Evolutionary conservation across 768 basidiomycete species (phyloP).

Genomic region (Phylloporus arenicola): DNA sequence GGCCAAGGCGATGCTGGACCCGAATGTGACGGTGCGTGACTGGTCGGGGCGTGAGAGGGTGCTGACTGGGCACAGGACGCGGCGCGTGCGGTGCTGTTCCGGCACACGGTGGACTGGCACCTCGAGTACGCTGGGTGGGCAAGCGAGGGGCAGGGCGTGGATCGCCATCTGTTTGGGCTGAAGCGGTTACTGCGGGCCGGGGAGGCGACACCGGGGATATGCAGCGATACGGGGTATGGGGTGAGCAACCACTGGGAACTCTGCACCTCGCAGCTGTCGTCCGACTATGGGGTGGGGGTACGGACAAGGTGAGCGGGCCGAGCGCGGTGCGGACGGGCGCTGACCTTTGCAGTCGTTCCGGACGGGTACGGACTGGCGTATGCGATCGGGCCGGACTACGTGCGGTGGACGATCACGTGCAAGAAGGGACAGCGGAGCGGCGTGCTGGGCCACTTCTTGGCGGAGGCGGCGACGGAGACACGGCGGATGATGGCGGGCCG

Average conservation of each 20-base stretch:
- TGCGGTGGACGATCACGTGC: conserved; percentile 91
- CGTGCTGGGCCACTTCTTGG: conserved; percentile 63
- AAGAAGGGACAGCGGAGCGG: conserved; percentile 45
- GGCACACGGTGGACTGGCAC: conserved; percentile 74
- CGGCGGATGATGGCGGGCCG: conserved; percentile 56
- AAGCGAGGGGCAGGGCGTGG: conserved; percentile 90
- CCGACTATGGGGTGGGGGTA: conserved; percentile 91
- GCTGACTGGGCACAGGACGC: conserved; percentile 37
- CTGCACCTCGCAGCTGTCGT: conserved; percentile 83
- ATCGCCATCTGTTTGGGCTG: conserved; percentile 91
- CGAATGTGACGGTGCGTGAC: conserved; percentile 40
- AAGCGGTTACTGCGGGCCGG: conserved; percentile 73
- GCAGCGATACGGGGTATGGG: conserved; percentile 63
- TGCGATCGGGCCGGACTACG: conserved; percentile 75
- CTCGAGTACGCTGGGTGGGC: conserved; percentile 87
- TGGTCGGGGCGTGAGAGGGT: not conserved
- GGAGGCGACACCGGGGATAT: conserved; percentile 69
- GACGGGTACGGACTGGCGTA: conserved; percentile 93
- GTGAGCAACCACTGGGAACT: conserved; percentile 87
- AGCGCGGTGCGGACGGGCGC: too few relatives aligned
- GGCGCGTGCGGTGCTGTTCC: conserved; percentile 63
- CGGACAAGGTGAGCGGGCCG: conserved; percentile 65
- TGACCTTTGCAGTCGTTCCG: conserved; percentile 56
- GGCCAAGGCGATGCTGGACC: conserved; percentile 83
- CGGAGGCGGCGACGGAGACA: conserved; percentile 76